A percentile compares a stretch with the other conserved stretches of the same genome.
These are phyloP conservation scores for Ambrosia trifida DNA, from an alignment of 129 eudicot genomes.

Conservation along the genomic window DNA sequence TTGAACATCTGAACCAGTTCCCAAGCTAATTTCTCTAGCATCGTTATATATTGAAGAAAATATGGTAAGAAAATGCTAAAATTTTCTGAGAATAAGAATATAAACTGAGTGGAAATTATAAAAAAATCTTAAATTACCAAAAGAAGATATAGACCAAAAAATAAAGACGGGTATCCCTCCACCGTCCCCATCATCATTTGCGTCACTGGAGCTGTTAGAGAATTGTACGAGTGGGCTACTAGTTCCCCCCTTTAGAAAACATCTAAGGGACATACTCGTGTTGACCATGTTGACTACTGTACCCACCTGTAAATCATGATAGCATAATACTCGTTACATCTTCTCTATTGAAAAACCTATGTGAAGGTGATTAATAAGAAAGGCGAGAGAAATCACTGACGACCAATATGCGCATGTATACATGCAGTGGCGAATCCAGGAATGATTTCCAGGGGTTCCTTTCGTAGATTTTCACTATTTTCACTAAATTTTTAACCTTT, in stretches of 20 bases:
- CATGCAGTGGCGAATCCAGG: not conserved
- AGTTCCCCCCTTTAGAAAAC: slow-evolving; percentile 52
- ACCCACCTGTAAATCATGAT: slow-evolving; percentile 54
- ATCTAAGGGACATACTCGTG: slow-evolving; percentile 59
- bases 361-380: not conserved
- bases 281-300: slow-evolving; percentile 57
- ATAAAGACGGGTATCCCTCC: slow-evolving; percentile 79
- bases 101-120: not conserved
- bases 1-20: slow-evolving; percentile 74
- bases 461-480: no score
- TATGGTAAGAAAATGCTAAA: not conserved
- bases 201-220: slow-evolving; percentile 43
- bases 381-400: not conserved
- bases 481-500: no score
- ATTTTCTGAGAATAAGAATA: not conserved
- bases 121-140: slow-evolving; percentile 54
- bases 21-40: slow-evolving; percentile 64
- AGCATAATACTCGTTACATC: not conserved
- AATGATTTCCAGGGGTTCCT: no score
- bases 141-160: slow-evolving; percentile 58
- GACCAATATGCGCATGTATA: not conserved
- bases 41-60: slow-evolving; percentile 4
- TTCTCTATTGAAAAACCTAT: not conserved
- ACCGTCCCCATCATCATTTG: slow-evolving; percentile 72
- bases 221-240: slow-evolving; percentile 64